Evolutionary conservation across 352 stramenopile species (phyloP), one percentile per base, ranked within the genome.

Genomic region (Blastocystis sp.): DNA sequence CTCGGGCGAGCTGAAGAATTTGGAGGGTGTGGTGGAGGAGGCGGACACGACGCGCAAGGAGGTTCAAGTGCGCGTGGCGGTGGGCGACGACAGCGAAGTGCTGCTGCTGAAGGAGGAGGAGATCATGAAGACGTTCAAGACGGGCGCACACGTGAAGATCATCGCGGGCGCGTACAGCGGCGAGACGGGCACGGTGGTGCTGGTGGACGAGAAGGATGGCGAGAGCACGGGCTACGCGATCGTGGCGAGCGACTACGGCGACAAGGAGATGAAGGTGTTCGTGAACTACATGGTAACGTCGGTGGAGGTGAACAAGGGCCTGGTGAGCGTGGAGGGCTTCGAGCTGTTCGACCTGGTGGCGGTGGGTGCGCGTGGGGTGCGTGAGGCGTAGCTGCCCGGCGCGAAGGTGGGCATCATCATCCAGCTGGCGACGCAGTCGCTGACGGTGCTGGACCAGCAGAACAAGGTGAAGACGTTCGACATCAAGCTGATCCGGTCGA

Each of bases 91-190:
- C 4, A 77, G 40, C 34, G 60, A 88, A 34, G n/a, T 60, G 24
- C 43, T 89, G 59, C 34, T 76, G 57, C 57, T 89, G 60, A 79
- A 89, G 14, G 57, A 79, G 38, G 60, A 64, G 24, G 69, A 89
- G 76, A 19, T 89, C 7, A 52, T 82, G 57, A 89, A 89, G 63
- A 59, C 69, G 38, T 76, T 89, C 61, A 52, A 88, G 28, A 45
- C 48, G 42, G 87, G 87, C 19, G 61, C 62, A 11, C 87, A 89
- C 48, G 87, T 89, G 40, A 87, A 88, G 48, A 64, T 89, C 10
- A 42, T 89, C 19, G 87, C 48, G 4, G 87, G 87, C 43, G 57
- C 65, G 9, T 80, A 88, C 52, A 59, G 62, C 9, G 87, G 87
- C 9, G 87, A 89, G 48, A 89, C 87, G 2, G 87, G 87, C 21